phyloP scores from a whole-genome alignment of 2,329 filamentous ascomycete genomes.

The Aspergillus calidoustus region DNA sequence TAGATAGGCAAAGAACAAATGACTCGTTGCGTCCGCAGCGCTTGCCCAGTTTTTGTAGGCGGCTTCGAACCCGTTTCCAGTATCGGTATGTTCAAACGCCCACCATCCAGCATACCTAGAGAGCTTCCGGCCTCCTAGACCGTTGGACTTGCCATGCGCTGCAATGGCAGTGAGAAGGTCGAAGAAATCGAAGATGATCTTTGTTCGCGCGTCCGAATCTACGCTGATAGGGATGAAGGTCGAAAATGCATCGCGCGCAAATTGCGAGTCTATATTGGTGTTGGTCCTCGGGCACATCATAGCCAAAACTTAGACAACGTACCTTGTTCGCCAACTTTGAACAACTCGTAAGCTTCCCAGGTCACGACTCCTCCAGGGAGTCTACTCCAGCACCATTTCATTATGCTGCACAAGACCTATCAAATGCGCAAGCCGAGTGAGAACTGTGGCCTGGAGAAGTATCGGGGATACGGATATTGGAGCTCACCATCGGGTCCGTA shows the following conservation, averaged over 20 bases:
- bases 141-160: constrained; percentile 90
- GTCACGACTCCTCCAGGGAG: constrained; percentile 88
- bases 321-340: constrained; percentile 93
- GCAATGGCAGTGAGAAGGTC: constrained; percentile 89
- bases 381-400: constrained; percentile 99
- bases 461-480: not conserved
- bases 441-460: not conserved
- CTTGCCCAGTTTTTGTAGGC: constrained; percentile 91
- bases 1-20: constrained; percentile 97
- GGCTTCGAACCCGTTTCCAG: constrained; percentile 88
- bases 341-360: constrained; percentile 96
- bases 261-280: constrained; percentile 72
- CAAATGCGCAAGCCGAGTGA: constrained; percentile 19
- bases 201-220: constrained; percentile 80
- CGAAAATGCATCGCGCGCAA: constrained; percentile 90
- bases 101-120: constrained; percentile 97
- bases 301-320: constrained; percentile 28
- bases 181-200: constrained; percentile 96
- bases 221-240: constrained; percentile 96
- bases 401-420: constrained; percentile 87
- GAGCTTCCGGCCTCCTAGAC: constrained; percentile 88
- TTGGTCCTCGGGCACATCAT: constrained; percentile 27
- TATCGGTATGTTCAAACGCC: constrained; percentile 91
- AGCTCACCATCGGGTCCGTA: constrained; percentile 87
- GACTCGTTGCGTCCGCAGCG: constrained; percentile 92